Percentiles rank a stretch among this genome's conserved stretches.
phyloP scores from a whole-genome alignment of 371 early-diverging fungal species.

The Smittium culicis region DNA sequence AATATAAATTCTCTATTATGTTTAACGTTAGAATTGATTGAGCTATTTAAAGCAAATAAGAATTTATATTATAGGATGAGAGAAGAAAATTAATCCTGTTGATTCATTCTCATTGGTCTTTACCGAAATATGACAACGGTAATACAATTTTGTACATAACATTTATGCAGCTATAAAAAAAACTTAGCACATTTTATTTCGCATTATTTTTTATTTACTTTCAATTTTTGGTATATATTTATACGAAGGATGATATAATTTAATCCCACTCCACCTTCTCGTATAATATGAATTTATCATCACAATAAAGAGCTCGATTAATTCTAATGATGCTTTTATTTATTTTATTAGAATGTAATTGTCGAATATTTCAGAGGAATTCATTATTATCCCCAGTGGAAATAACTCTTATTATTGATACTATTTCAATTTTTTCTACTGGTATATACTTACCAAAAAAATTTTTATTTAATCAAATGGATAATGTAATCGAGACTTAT shows the following conservation, averaged over 20 bases:
- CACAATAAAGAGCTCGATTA: background rate
- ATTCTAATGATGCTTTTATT: background rate
- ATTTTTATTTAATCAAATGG: background rate
- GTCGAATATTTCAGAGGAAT: no score
- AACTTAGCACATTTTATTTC: background rate
- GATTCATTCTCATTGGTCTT: background rate
- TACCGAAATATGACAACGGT: background rate
- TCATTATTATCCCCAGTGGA: no score
- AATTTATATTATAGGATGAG: background rate
- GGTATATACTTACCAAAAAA: background rate
- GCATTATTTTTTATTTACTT: background rate
- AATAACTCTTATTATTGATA: no score
- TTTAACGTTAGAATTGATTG: background rate
- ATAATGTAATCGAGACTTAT: background rate
- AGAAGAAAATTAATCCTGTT: background rate
- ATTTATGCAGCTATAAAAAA: background rate
- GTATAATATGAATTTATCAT: background rate
- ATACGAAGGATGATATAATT: background rate
- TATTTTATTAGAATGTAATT: background rate
- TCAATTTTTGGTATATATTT: background rate
- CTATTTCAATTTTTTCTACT: background rate
- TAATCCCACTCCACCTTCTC: background rate
- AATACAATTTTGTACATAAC: background rate
- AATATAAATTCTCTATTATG: background rate
- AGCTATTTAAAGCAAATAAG: background rate